Percentiles rank a stretch among this genome's conserved stretches.
These are phyloP conservation scores for Solanum sejunctum DNA, from an alignment of 257 asterid species.

Conservation along the genomic window DNA sequence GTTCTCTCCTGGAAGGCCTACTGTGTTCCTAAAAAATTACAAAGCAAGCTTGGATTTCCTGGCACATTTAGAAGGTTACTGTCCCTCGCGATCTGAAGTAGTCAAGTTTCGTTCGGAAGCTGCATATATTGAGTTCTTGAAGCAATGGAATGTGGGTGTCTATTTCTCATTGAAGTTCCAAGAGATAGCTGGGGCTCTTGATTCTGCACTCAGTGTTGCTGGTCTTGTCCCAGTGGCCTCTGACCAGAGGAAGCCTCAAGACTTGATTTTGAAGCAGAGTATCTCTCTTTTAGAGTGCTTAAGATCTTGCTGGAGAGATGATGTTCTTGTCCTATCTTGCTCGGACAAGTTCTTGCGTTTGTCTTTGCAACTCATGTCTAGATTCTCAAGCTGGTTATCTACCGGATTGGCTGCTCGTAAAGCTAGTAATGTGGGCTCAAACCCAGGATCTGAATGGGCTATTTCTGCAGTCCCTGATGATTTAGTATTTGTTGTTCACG, in stretches of 20 bases:
- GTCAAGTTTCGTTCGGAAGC: conserved; percentile 68
- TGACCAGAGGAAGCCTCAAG: conserved; percentile 32
- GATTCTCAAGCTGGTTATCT: conserved; percentile 84
- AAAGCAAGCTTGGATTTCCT: conserved; percentile 80
- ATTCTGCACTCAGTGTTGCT: conserved; percentile 64
- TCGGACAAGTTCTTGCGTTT: conserved; percentile 92
- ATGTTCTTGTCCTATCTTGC: conserved; percentile 75
- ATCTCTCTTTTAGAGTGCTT: conserved; percentile 69
- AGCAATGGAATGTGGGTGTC: conserved; percentile 92
- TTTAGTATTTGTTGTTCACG: conserved; percentile 70
- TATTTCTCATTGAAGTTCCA: conserved; percentile 95
- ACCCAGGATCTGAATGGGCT: conserved; percentile 78
- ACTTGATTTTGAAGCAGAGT: conserved; percentile 64
- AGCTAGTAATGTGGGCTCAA: conserved; percentile 42
- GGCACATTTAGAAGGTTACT: conserved; percentile 81
- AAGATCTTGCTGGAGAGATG: conserved; percentile 91
- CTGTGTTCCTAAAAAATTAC: conserved; percentile 73
- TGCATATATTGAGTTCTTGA: conserved; percentile 76
- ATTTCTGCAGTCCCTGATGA: conserved; percentile 73
- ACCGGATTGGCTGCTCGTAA: conserved; percentile 73
- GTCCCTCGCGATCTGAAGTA: conserved; percentile 56
- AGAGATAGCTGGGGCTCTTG: conserved; percentile 96
- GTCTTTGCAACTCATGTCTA: conserved; percentile 86
- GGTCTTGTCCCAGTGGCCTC: conserved; percentile 34
- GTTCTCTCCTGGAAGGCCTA: conserved; percentile 95